Evolutionary conservation across 257 asterid genomes (phyloP).

Genomic region (Voacanga thouarsii): DNA sequence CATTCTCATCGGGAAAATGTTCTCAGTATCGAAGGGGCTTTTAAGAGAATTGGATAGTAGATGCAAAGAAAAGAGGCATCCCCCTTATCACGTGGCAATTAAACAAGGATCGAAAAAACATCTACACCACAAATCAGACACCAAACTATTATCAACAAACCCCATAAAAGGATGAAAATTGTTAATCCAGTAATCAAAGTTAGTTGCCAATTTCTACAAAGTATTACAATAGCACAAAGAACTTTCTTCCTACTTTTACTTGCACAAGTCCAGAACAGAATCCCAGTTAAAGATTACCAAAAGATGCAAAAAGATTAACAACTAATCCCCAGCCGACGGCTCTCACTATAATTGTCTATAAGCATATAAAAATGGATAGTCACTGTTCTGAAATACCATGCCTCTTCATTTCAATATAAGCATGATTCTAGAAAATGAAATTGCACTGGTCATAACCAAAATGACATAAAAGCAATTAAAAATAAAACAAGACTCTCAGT

Average conservation of each 20-base stretch:
- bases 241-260: neutral
- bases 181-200: neutral
- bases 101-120: neutral
- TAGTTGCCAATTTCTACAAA: neutral
- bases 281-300: neutral
- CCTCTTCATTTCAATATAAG: neutral
- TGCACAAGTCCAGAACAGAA: neutral
- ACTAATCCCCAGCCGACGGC: neutral
- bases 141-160: neutral
- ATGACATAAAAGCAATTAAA: slow-evolving; percentile 15
- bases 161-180: neutral
- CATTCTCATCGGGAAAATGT: no score
- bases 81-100: neutral
- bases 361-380: neutral
- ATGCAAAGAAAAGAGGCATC: neutral
- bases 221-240: neutral
- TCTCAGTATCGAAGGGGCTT: no score
- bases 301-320: neutral
- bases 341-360: neutral
- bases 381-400: neutral
- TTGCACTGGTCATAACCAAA: neutral
- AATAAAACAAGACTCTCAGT: slow-evolving; percentile 17
- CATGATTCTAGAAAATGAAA: neutral
- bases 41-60: no score
- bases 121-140: neutral